Evolutionary conservation across 1,284 basidiomycete genomes (phyloP).

Genomic region (Agaricales sp.): DNA sequence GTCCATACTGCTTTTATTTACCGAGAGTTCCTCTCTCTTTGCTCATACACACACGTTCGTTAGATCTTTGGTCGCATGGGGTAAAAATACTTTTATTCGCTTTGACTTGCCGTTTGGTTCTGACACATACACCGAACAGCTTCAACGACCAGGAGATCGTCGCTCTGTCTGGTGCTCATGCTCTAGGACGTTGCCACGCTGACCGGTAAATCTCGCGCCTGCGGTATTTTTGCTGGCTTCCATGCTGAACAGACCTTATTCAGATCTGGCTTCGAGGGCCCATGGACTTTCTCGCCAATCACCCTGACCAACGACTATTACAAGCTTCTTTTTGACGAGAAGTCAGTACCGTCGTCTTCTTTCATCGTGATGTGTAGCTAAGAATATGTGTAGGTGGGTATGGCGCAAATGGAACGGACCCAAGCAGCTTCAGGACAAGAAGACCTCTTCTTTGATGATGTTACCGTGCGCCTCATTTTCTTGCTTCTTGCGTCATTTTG

Average conservation of each 20-base stretch:
- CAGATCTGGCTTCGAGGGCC: conserved; percentile 82
- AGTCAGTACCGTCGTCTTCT: conserved; percentile 30
- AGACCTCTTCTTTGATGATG: conserved; percentile 90
- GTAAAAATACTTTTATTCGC: conserved; percentile 15
- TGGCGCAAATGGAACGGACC: conserved; percentile 89
- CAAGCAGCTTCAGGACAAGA: conserved; percentile 91
- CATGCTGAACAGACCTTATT: conserved; percentile 17
- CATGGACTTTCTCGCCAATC: conserved; percentile 85
- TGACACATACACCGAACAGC: conserved; percentile 3
- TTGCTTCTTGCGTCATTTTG: not conserved
- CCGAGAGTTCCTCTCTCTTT: conserved; percentile 1
- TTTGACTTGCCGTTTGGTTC: conserved; percentile 2
- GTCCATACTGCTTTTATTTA: conserved; percentile 15
- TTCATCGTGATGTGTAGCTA: conserved; percentile 1
- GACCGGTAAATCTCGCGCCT: conserved; percentile 36
- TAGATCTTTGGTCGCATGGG: conserved; percentile 93
- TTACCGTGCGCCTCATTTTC: conserved; percentile 51
- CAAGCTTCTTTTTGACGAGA: conserved; percentile 83
- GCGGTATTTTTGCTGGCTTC: not conserved
- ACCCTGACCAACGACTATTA: conserved; percentile 88
- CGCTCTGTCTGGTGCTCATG: conserved; percentile 90
- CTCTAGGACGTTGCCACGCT: conserved; percentile 87
- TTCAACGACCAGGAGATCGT: conserved; percentile 98
- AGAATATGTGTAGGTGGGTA: conserved; percentile 39
- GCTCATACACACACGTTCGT: no score